A percentile compares a stretch with the other conserved stretches of the same genome.
Evolutionary conservation across 2,329 filamentous ascomycete species (phyloP).

Genomic region (Colletotrichum godetiae): DNA sequence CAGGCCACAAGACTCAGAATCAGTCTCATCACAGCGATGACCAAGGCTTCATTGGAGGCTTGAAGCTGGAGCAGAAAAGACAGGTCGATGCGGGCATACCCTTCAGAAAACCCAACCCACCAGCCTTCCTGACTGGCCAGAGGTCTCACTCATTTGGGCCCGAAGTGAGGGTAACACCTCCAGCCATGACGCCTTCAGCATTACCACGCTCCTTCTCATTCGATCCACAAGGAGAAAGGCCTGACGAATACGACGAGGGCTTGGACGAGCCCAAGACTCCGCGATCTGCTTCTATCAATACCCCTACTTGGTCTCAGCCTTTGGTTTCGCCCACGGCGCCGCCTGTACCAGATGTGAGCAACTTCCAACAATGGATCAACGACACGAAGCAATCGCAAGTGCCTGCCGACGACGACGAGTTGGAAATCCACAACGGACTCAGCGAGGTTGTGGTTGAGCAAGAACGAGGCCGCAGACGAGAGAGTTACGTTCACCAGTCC

Average conservation of each 20-base stretch:
- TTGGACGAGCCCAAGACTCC: neutral
- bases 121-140: conserved; percentile 11
- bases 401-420: neutral
- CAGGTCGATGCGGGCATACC: conserved; percentile 41
- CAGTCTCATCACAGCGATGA: conserved; percentile 31
- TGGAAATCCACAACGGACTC: conserved; percentile 15
- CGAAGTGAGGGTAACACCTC: conserved; percentile 21
- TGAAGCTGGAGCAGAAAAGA: conserved; percentile 53
- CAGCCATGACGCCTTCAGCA: neutral
- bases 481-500: conserved; percentile 34
- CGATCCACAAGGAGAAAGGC: neutral
- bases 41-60: conserved; percentile 53
- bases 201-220: conserved; percentile 19
- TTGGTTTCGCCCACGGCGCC: conserved; percentile 43
- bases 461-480: conserved; percentile 25
- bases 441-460: conserved; percentile 21
- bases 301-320: conserved; percentile 38
- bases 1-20: conserved; percentile 32
- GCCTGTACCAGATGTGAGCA: conserved; percentile 44
- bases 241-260: neutral
- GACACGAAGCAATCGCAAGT: neutral
- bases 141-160: conserved; percentile 30
- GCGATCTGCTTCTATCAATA: conserved; percentile 4
- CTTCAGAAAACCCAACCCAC: conserved; percentile 8
- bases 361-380: conserved; percentile 45